A percentile compares a stretch with the other conserved stretches of the same genome.
These are phyloP conservation scores for Vanderwaltozyma verrucispora DNA, from an alignment of 805 yeast genomes.

Conservation along the genomic window DNA sequence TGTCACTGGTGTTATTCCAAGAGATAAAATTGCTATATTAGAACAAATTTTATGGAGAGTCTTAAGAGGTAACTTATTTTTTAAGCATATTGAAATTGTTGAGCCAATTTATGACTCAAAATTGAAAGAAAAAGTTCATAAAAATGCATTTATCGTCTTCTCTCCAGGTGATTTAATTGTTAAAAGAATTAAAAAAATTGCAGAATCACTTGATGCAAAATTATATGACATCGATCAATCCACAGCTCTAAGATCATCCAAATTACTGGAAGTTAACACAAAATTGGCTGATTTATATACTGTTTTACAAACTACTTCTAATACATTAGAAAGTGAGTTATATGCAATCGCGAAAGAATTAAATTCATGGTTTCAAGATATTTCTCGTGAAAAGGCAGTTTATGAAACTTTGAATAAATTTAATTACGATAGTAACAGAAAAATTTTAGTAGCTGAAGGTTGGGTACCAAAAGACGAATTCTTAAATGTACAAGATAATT, in stretches of 20 bases:
- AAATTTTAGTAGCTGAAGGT: constrained; percentile 61
- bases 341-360: constrained; percentile 54
- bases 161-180: constrained; percentile 58
- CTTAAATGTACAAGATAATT: constrained; percentile 33
- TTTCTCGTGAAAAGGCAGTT: constrained; percentile 48
- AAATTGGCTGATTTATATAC: constrained; percentile 39
- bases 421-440: constrained; percentile 56
- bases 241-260: constrained; percentile 29
- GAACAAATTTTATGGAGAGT: constrained; percentile 68
- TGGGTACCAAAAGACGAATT: constrained; percentile 59
- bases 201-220: constrained; percentile 58
- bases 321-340: constrained; percentile 53
- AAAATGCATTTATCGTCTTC: constrained; percentile 56
- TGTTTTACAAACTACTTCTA: constrained; percentile 38
- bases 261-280: constrained; percentile 30
- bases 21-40: constrained; percentile 48
- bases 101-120: constrained; percentile 49
- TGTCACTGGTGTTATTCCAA: constrained; percentile 56
- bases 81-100: constrained; percentile 45
- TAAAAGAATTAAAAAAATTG: constrained; percentile 51
- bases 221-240: constrained; percentile 46
- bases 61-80: constrained; percentile 60
- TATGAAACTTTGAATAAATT: constrained; percentile 53
- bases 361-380: constrained; percentile 44
- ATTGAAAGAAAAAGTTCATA: constrained; percentile 37